Percentiles rank a stretch among this genome's conserved stretches.
Conservation (phyloP, 2,329 filamentous ascomycete genomes). For the Arthrinium phaeospermum region DNA sequence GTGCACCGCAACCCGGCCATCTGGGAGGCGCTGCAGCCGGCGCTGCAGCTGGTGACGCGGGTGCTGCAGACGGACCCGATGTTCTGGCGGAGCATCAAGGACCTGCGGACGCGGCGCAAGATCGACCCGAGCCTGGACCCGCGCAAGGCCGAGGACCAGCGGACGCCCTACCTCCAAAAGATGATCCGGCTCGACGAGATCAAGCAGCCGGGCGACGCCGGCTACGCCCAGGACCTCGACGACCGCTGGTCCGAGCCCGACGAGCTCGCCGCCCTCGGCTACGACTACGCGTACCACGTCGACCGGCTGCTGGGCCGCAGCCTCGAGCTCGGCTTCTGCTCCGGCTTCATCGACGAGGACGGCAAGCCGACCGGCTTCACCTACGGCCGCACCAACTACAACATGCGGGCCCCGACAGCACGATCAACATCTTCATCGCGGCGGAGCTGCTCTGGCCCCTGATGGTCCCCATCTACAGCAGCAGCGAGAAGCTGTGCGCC, state of each 20-base stretch:
- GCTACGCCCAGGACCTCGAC: not conserved
- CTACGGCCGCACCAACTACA: slow-evolving; percentile 26
- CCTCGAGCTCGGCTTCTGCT: not conserved
- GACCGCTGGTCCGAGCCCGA: not conserved
- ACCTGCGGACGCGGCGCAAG: slow-evolving; percentile 31
- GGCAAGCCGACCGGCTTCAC: not conserved
- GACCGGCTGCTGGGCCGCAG: not conserved
- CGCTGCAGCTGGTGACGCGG: slow-evolving; percentile 30
- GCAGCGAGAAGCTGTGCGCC: slow-evolving; percentile 34
- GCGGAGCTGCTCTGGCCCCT: slow-evolving; percentile 38
- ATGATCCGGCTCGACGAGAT: slow-evolving; percentile 19
- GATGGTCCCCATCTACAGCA: slow-evolving; percentile 30
- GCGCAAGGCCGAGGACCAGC: not conserved
- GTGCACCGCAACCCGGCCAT: slow-evolving; percentile 30
- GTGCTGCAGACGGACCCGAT: slow-evolving; percentile 27
- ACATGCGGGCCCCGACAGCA: not conserved
- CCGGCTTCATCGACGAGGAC: not conserved
- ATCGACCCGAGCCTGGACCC: slow-evolving; percentile 17
- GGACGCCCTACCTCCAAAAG: slow-evolving; percentile 12
- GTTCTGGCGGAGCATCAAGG: slow-evolving; percentile 25
- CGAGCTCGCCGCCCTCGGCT: not conserved
- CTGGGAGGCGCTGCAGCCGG: slow-evolving; percentile 36
- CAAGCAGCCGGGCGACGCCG: not conserved
- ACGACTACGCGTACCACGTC: slow-evolving; percentile 6
- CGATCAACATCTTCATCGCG: slow-evolving; percentile 21